Evolutionary conservation across 2,329 filamentous ascomycete species (phyloP), one percentile per base, ranked within the genome.

Genomic region (Xylariaceae sp.): DNA sequence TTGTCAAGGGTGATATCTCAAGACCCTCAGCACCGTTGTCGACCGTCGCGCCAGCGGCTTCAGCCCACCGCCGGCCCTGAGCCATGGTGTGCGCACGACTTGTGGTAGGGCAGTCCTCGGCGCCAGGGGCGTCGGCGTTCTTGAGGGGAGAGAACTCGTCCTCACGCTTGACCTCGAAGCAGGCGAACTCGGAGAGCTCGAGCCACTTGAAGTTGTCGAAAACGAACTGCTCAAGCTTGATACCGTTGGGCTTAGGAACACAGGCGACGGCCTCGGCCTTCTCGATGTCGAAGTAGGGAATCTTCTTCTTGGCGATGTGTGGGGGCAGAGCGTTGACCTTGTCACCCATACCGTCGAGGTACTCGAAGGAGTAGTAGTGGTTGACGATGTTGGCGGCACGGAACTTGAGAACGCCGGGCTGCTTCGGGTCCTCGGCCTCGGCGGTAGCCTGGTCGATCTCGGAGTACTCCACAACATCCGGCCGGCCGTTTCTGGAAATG

Each of bases 341-440:
- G 68, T 86, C 78, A 59, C 94, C 92, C 68, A 97, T 96, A 64
- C 85, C 88, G 75, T 96, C 89, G 53, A 99, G 83, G 83, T 97
- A 97, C 67, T 83, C 79, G 81, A 92, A 93, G 51, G 91, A 96
- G 80, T 99, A 99, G 84, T 97, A 99, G 82, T 99, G 94, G 82
- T 99, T 99, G 78, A 99, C 94, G 69, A 99, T 99, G 80, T 99
- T 99, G 71, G 93, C 94, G 59, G 94, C 93, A 63, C 94, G 89
- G 86, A 96, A 97, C 77, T 93, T 95, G 73, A 99, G 87, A 56
- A 97, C 81, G 59, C 85, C 87, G 2, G 85, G 80, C 70, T 96
- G 87, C 75, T 89, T 89, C 57, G 88, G 77, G 72, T 99, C 94
- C 72, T 88, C 85, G 66, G 92, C 93, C 76, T 95, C 90, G 59